Percentiles rank a stretch among this genome's conserved stretches.
phyloP scores from a whole-genome alignment of 2,329 filamentous ascomycete genomes.

The Fusarium mexicanum region DNA sequence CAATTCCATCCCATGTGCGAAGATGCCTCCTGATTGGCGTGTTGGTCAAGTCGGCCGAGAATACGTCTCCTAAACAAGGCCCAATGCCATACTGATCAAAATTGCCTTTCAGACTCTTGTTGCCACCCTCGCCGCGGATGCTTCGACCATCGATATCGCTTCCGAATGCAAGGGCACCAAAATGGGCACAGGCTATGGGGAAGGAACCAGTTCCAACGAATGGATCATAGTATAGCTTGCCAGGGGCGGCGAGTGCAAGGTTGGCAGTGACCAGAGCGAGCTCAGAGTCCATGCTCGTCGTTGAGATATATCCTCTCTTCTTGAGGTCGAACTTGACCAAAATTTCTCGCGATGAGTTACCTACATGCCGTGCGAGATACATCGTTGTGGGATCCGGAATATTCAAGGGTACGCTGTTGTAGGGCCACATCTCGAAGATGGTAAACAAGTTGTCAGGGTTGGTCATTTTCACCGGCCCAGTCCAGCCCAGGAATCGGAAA shows the following conservation, averaged over 20 bases:
- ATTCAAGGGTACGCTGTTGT: slow-evolving; percentile 59
- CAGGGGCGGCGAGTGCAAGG: slow-evolving; percentile 82
- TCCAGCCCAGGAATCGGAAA: slow-evolving; percentile 81
- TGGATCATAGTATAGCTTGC: slow-evolving; percentile 90
- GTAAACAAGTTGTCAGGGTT: slow-evolving; percentile 78
- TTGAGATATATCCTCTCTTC: slow-evolving; percentile 92
- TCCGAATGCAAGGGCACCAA: slow-evolving; percentile 83
- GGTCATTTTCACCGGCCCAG: slow-evolving; percentile 81
- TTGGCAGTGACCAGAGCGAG: slow-evolving; percentile 92
- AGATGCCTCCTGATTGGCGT: slow-evolving; percentile 71
- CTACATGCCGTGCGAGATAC: slow-evolving; percentile 79
- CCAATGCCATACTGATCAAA: slow-evolving; percentile 84
- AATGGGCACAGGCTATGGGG: slow-evolving; percentile 87
- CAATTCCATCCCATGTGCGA: slow-evolving; percentile 84
- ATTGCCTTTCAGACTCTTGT: slow-evolving; percentile 69
- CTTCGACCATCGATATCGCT: slow-evolving; percentile 94
- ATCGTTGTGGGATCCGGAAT: slow-evolving; percentile 65
- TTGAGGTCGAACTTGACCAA: slow-evolving; percentile 86
- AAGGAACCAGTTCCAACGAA: slow-evolving; percentile 97
- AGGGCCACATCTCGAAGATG: slow-evolving; percentile 83
- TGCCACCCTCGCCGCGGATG: slow-evolving; percentile 75
- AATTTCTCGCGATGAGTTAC: slow-evolving; percentile 71
- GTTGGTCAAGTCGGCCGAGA: slow-evolving; percentile 89
- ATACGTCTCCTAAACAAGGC: slow-evolving; percentile 76
- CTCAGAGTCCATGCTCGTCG: slow-evolving; percentile 97